Base-by-base conservation (phyloP, 2,329 filamentous ascomycete genomes). In the Ascocoryne sarcoides region DNA sequence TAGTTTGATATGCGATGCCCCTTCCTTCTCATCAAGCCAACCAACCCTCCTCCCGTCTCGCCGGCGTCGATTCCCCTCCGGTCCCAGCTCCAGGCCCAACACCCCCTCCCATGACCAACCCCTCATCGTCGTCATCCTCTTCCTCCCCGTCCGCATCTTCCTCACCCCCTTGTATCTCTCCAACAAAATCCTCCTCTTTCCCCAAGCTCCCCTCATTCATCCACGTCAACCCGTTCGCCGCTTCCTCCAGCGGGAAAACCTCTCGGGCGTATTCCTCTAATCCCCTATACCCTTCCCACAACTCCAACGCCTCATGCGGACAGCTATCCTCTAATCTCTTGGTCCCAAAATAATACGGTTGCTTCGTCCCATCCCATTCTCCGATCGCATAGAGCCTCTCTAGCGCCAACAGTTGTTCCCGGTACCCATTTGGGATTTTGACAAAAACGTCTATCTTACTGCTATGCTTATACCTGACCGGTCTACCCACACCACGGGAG, bases 191-290 rank as follows among this genome's bases (percentile, higher is more conserved):
- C 58, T 45, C 38, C 14, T 62, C 61, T 5, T 59, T 62, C 23
- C 52, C 57, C 4, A 39, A 34, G 4, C 39, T 30, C 8, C 43
- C 57, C 46, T 57, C 47, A 57, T 59, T 43, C 90, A 95, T 96
- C 92, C 92, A 98, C 12, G 83, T 86, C 57, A 92, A 66, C 4
- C 90, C 90, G 60, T 96, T 96, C 21, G 88, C 87, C 53, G 89
- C 83, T 65, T 98, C 92, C 62, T 98, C 92, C 10, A 95, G 73
- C 0, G 87, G 86, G 55, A 96, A 96, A 19, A 93, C 88, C 60
- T 96, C 92, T 36, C 84, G 74, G 1, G 90, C 90, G 60, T 96
- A 98, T 63, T 96, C 92, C 59, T 95, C 88, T 52, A 96, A 74
- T 20, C 86, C 84, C 40, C 92, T 74, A 51, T 87, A 87, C 3